A percentile compares a stretch with the other conserved stretches of the same genome.
These are phyloP conservation scores for Pugionium dolabratum DNA, from an alignment of 345 rosid genomes.

Conservation along the genomic window DNA sequence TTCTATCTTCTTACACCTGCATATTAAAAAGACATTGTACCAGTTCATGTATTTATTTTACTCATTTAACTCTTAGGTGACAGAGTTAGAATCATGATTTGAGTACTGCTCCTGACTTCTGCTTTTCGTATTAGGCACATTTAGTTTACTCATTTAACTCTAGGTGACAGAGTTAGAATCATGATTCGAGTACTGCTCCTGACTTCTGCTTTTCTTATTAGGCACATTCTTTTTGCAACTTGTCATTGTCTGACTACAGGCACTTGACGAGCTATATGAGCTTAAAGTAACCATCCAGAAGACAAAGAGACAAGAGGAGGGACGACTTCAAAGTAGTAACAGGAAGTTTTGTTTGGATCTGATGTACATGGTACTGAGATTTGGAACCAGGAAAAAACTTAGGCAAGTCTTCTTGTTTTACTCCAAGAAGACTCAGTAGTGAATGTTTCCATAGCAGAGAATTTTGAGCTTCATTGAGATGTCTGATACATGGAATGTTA, in stretches of 20 bases:
- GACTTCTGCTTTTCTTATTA: not conserved
- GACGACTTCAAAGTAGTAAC: not conserved
- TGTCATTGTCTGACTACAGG: not conserved
- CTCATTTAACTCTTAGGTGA: constrained; percentile 3
- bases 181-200: not conserved
- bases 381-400: constrained; percentile 3
- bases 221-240: constrained; percentile 2
- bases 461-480: constrained; percentile 16
- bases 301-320: constrained; percentile 22
- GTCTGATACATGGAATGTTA: constrained; percentile 2
- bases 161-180: not conserved
- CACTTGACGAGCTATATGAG: constrained; percentile 1
- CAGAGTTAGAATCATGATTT: not conserved
- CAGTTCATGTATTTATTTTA: not conserved
- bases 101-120: not conserved
- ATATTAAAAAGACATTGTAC: not conserved
- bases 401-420: constrained; percentile 37
- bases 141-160: constrained; percentile 5
- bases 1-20: not conserved
- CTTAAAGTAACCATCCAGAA: not conserved
- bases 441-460: constrained; percentile 15
- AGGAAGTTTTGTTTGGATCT: constrained; percentile 18
- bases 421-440: constrained; percentile 21
- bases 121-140: not conserved
- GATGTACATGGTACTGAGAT: constrained; percentile 8